Evolutionary conservation across 2,329 filamentous ascomycete species (phyloP).

Genomic region (Microdochium bolleyi): DNA sequence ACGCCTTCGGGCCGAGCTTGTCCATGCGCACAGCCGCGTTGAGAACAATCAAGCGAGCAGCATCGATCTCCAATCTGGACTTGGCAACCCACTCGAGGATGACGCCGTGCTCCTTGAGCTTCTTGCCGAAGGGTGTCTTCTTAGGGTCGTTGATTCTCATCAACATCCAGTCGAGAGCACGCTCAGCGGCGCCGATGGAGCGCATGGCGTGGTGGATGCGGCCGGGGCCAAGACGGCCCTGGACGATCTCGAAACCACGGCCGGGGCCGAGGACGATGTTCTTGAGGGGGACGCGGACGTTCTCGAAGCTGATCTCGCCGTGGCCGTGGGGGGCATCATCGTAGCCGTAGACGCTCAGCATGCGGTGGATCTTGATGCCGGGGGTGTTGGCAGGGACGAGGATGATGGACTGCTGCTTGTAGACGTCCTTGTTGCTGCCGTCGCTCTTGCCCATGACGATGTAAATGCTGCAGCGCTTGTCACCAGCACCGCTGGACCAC

Average conservation of each 20-base stretch:
- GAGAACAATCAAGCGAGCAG: slow-evolving; percentile 80
- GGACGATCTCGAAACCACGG: slow-evolving; percentile 95
- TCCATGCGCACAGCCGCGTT: slow-evolving; percentile 97
- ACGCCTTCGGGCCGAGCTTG: slow-evolving; percentile 76
- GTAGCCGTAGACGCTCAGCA: slow-evolving; percentile 91
- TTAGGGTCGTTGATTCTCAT: slow-evolving; percentile 85
- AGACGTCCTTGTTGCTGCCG: slow-evolving; percentile 63
- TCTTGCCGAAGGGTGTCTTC: slow-evolving; percentile 88
- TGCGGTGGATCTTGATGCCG: slow-evolving; percentile 87
- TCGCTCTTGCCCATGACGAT: slow-evolving; percentile 95
- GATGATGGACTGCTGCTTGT: slow-evolving; percentile 89
- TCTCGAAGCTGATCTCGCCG: slow-evolving; percentile 81
- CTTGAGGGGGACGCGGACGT: slow-evolving; percentile 77
- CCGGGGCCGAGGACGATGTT: slow-evolving; percentile 91
- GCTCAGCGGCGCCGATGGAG: slow-evolving; percentile 82
- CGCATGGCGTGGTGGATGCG: slow-evolving; percentile 98
- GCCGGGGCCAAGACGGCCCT: slow-evolving; percentile 89
- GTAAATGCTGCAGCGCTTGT: slow-evolving; percentile 87
- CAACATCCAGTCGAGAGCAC: slow-evolving; percentile 89
- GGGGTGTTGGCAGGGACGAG: slow-evolving; percentile 74
- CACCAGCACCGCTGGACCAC: slow-evolving; percentile 96
- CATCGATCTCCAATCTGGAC: slow-evolving; percentile 88
- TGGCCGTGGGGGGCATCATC: slow-evolving; percentile 98
- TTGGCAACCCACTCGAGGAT: slow-evolving; percentile 93
- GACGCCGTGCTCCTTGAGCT: slow-evolving; percentile 81